Percentiles rank a stretch among this genome's conserved stretches.
Conservation (phyloP, 768 basidiomycete genomes). For the Amanita jacksonii region DNA sequence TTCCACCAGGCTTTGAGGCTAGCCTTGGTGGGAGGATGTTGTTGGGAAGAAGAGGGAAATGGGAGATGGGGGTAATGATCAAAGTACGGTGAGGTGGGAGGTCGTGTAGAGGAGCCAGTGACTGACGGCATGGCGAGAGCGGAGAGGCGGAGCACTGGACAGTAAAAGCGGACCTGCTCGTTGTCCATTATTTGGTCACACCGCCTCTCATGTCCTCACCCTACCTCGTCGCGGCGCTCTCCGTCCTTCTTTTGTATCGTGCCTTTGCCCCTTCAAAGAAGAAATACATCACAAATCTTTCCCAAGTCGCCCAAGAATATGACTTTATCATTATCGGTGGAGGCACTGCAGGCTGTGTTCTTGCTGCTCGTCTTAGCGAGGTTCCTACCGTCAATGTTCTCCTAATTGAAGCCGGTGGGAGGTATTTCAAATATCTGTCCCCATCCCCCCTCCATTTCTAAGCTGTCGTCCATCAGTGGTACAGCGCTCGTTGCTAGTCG, state of each 20-base stretch:
- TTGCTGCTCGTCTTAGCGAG: conserved; percentile 51
- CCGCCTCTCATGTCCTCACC: neutral
- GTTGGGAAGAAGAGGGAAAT: conserved; percentile 1
- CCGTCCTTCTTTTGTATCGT: neutral
- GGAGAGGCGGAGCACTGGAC: neutral
- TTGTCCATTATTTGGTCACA: neutral
- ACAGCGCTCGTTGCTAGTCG: conserved; percentile 28
- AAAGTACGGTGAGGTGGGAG: neutral
- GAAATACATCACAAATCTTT: neutral
- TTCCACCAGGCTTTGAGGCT: conserved; percentile 79
- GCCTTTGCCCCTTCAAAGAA: neutral
- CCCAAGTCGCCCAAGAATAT: neutral
- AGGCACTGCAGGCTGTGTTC: conserved; percentile 56
- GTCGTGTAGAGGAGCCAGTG: neutral
- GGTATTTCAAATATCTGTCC: conserved; percentile 27
- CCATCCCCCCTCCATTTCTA: neutral
- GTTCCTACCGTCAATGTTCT: conserved; percentile 43
- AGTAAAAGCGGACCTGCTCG: neutral
- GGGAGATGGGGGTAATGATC: neutral
- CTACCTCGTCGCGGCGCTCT: neutral
- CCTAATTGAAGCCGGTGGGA: conserved; percentile 50
- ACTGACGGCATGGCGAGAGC: conserved; percentile 3
- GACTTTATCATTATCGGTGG: conserved; percentile 5
- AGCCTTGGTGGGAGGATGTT: conserved; percentile 36
- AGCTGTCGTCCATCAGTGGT: conserved; percentile 25